Evolutionary conservation across 2,329 filamentous ascomycete genomes (phyloP), one percentile per base, ranked within the genome.

Genomic region (Gaeumannomyces sp.): DNA sequence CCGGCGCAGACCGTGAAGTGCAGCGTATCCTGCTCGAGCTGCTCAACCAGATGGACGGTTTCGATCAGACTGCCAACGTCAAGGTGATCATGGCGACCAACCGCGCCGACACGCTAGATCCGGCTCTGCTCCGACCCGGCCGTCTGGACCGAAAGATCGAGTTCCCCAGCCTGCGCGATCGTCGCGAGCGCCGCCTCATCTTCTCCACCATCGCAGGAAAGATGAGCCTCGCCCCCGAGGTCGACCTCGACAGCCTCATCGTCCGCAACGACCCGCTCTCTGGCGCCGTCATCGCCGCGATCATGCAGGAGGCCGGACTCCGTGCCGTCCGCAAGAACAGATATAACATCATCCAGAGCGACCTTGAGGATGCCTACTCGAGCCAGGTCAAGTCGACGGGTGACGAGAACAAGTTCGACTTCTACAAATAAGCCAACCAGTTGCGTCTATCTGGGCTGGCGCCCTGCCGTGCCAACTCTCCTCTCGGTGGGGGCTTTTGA

Each of bases 41-140:
- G 70, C 89, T 99, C 69, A 99, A 99, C 81, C 95, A 99, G 80
- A 99, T 99, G 95, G 95, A 99, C 76, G 95, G 95, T 69, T 99
- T 99, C 81, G 95, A 99, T 77, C 95, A 99, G 79, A 97, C 93
- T 0, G 91, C 92, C 76, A 99, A 99, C 78, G 95, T 99, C 79
- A 99, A 99, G 83, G 95, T 99, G 76, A 99, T 99, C 81, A 99
- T 99, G 95, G 95, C 95, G 70, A 99, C 95, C 70, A 99, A 99
- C 83, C 90, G 95, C 76, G 94, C 95, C 70, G 95, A 98, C 77
- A 99, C 95, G 8, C 85, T 99, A 69, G 95, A 99, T 76, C 95
- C 95, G 22, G 95, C 95, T 58, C 85, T 99, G 67, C 86, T 99
- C 67, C 92, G 95, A 72, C 95, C 95, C 38, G 95, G 95, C 70